Percentiles rank a stretch among this genome's conserved stretches.
Evolutionary conservation across 352 stramenopile genomes (phyloP).

Genomic region (Phytopythium helicoides): DNA sequence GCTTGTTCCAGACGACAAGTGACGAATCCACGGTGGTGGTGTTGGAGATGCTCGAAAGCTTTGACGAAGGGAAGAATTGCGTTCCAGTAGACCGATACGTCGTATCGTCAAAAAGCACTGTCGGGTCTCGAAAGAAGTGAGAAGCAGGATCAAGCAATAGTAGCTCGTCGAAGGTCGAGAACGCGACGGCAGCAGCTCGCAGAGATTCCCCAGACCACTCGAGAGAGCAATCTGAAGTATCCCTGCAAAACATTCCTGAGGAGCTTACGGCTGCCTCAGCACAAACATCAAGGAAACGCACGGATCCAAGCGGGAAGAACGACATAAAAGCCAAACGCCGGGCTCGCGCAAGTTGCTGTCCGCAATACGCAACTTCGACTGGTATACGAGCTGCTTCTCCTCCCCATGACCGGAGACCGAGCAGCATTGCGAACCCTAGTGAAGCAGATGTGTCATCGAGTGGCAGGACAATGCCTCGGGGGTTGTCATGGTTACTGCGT

Average conservation of each 20-base stretch:
- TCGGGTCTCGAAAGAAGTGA: slow-evolving; percentile 40
- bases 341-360: slow-evolving; percentile 13
- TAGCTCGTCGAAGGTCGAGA: slow-evolving; percentile 50
- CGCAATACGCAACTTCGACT: slow-evolving; percentile 54
- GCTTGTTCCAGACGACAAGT: no score
- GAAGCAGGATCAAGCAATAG: slow-evolving; percentile 51
- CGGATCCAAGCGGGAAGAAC: not conserved
- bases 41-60: no score
- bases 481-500: not conserved
- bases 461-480: slow-evolving; percentile 52
- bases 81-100: slow-evolving; percentile 33
- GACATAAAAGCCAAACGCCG: not conserved
- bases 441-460: slow-evolving; percentile 43
- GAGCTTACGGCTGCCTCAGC: not conserved
- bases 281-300: slow-evolving; percentile 3
- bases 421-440: slow-evolving; percentile 43
- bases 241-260: not conserved
- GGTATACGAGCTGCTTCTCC: slow-evolving; percentile 24
- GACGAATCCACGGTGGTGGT: no score
- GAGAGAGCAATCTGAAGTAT: slow-evolving; percentile 27
- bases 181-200: slow-evolving; percentile 15
- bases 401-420: slow-evolving; percentile 35
- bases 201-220: slow-evolving; percentile 17
- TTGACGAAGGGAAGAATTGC: slow-evolving; percentile 32
- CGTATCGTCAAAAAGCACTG: slow-evolving; percentile 26